Evolutionary conservation across 1,139 yeast species (phyloP).

Genomic region (Sugiyamaella japonica): DNA sequence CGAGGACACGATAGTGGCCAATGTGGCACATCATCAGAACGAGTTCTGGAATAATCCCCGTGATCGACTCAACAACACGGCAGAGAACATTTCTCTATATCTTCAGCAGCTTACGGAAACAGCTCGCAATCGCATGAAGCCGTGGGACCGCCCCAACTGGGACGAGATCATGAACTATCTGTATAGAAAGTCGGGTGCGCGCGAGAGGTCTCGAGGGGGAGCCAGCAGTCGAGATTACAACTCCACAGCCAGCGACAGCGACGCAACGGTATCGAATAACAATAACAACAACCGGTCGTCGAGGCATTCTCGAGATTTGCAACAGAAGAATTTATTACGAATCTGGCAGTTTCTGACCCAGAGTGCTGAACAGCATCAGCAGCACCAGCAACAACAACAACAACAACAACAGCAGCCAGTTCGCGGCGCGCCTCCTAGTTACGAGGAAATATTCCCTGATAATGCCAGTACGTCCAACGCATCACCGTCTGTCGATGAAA

Average conservation of each 20-base stretch:
- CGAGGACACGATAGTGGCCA: conserved; percentile 38
- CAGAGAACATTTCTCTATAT: conserved; percentile 31
- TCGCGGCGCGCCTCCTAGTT: conserved; percentile 54
- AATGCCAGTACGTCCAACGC: neutral
- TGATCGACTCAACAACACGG: conserved; percentile 23
- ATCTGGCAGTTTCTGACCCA: conserved; percentile 22
- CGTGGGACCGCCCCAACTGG: conserved; percentile 34
- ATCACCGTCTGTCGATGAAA: neutral
- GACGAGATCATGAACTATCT: conserved; percentile 32
- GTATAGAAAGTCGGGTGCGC: conserved; percentile 20
- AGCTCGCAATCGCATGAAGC: conserved; percentile 29
- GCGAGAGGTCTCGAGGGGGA: neutral
- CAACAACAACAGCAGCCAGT: conserved; percentile 3
- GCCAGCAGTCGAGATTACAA: neutral
- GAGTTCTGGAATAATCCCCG: conserved; percentile 18
- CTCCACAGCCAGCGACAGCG: conserved; percentile 29
- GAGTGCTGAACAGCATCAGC: conserved; percentile 6
- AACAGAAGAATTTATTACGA: conserved; percentile 16
- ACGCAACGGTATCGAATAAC: conserved; percentile 21
- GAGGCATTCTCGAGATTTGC: conserved; percentile 5
- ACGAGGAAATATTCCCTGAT: conserved; percentile 80
- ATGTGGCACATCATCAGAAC: conserved; percentile 29
- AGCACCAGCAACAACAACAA: neutral
- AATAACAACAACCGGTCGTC: conserved; percentile 1
- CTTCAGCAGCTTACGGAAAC: conserved; percentile 29